Evolutionary conservation across 2,329 filamentous ascomycete genomes (phyloP), one percentile per base, ranked within the genome.

Genomic region (Diaporthe ampelina): DNA sequence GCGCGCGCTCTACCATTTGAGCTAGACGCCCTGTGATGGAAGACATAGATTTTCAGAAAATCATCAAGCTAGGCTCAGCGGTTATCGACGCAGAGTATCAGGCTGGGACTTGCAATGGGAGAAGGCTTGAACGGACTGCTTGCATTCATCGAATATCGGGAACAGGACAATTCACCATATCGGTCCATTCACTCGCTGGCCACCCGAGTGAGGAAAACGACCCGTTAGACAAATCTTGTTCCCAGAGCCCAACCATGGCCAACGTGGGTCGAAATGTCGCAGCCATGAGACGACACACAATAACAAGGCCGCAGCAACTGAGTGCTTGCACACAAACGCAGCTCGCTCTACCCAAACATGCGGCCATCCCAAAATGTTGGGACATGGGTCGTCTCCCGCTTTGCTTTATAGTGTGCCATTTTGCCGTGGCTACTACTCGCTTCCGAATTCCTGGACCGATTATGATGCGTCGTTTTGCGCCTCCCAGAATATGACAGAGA

Each of bases 1-100:
- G 69, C 69, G 58, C 69, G 69, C 69, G 69, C 69, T 72, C 69
- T 72, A 72, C 69, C 69, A 72, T 72, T 72, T 72, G 69, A 72
- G 69, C 69, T 72, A 72, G 69, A 72, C 69, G 69, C 69, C 69
- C 69, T 72, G 45, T 59, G 56, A 26, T 71, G 43, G 24, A 35
- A 4, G 19, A 0, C 5, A 0, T 1, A 2, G 7, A 5, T 17
- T 19, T 45, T 19, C 21, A n/a, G 10, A 40, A 40, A 13, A 1
- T 24, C 21, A 24, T 50, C 2, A 4, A 1, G 2, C 9, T 4
- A 1, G 4, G 15, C 4, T 50, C n/a, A 1, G 15, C 2, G 9
- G n/a, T 21, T 5, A 19, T 43, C 11, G 17, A 45, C 43, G 2
- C 43, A 45, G 43, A 40, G 37, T 4, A 15, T 6, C 15, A 40